These are phyloP conservation scores for Trichoderma cornu-damae DNA, from an alignment of 2,329 filamentous ascomycete species.

Conservation along the genomic window DNA sequence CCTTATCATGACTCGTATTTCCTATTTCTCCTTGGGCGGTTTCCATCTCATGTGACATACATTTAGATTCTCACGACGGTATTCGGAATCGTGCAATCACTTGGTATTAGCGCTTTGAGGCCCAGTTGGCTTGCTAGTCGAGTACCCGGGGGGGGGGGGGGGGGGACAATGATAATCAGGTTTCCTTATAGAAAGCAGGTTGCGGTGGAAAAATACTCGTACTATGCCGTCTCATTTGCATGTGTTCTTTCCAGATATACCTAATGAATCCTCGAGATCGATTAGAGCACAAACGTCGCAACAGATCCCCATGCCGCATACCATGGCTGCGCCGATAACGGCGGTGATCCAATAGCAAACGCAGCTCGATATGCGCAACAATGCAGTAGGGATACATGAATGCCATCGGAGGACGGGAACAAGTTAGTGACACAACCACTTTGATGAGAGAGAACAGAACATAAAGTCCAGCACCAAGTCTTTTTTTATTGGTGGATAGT, in stretches of 20 bases:
- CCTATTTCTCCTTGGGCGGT: background rate
- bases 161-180: background rate
- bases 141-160: background rate
- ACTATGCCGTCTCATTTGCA: background rate
- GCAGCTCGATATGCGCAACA: rapidly evolving
- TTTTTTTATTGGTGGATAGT: background rate
- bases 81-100: background rate
- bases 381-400: too few species aligned
- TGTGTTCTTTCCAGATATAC: background rate
- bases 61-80: background rate
- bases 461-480: background rate
- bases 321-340: background rate
- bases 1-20: slow-evolving; percentile 5
- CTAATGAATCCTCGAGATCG: background rate
- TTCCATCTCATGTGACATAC: background rate
- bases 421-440: background rate
- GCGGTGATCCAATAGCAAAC: background rate
- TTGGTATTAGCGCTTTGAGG: background rate
- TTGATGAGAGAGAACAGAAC: background rate
- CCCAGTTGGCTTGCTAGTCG: background rate
- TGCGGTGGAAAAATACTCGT: background rate
- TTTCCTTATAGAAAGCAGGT: background rate
- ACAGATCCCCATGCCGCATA: background rate
- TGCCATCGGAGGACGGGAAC: background rate
- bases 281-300: background rate